Base-by-base conservation (phyloP, 140 eudicot genomes). In the Anethum foeniculum region DNA sequence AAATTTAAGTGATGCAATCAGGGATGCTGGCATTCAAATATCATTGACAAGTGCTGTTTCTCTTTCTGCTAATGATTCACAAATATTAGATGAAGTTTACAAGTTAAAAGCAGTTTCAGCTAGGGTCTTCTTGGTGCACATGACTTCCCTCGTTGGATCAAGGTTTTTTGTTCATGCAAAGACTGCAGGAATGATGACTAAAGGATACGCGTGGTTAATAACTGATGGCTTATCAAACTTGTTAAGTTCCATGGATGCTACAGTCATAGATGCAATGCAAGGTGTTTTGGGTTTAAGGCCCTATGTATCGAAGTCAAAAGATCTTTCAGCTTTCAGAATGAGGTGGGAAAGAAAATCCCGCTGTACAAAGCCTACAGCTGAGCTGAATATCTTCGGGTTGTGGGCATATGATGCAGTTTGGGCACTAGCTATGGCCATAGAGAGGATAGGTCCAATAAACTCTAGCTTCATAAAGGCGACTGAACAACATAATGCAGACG, bases 371-470 rank as follows among this genome's bases (percentile, higher is more conserved):
- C 47, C 72, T 65, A 28, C 12, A 65, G 72, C 19, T 65, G 75
- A 69, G 44, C 75, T 69, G 12, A 30, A 69, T 16, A 36, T 69
- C 7, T 69, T 7, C 14, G 39, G 47, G 15, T 69, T 69, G 47
- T 69, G 75, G 75, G 75, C 47, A 36, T 69, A 69, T 69, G 75
- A 69, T 36, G 46, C 75, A 13, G 75, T 69, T 36, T 69, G 75
- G 75, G 75, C 75, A 32, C 16, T 69, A 69, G 75, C 75, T 14
- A 69, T 36, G 27, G 75, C 75, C 39, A 39, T 18, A 30, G 75
- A 69, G 47, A 69, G 25, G 9, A 36, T 69, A n/a, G 72, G 72
- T 1, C 72, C 39, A 28, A 28, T 28, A 32, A 27, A 32, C 72
- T 65, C 71, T 6, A 30, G 44, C 23, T 30, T 14, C 34, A 41